Evolutionary conservation across 371 early-diverging fungal species (phyloP), one percentile per base, ranked within the genome.

Genomic region (Dichotomocladium elegans): DNA sequence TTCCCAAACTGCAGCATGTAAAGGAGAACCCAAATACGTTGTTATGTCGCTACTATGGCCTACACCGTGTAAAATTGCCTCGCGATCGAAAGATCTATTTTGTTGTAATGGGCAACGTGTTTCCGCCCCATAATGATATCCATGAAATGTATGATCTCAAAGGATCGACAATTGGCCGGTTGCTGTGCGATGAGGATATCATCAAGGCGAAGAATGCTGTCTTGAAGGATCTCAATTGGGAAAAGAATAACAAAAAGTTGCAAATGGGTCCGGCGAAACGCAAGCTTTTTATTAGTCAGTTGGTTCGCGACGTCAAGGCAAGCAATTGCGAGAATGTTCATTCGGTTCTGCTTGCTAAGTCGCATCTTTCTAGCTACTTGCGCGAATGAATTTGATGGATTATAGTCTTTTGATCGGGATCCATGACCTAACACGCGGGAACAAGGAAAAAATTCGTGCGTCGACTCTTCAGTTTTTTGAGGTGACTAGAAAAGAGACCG

Each of bases 21-120:
- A 77, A 81, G 56, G 67, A 81, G 41, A 91, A 97, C 56, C 97
- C 96, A 15, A 82, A 97, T 66, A 96, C 99, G 1, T 79, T 96
- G 17, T 70, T 97, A 0, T 91, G 91, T 53, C 88, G 98, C 29
- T 91, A 94, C 57, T 95, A 92, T 68, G 98, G 98, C 5, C 67
- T 98, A 26, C 96, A 97, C 64, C 88, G 99, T 35, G 93, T 97
- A 55, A 96, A 95, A 74, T 72, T 94, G 41, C 95, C 96, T 7
- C 89, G 88, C 40, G 88, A 91, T 30, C 77, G 85, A 41, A 95
- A 96, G 71, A 92, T 97, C 35, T 95, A 97, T 69, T 98, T 98
- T 73, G 93, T 98, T 11, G 95, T 98, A 33, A 98, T 98, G 99
- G 94, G 92, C 54, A 98, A 98, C 63, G 91, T 97, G n/a, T 89